These are phyloP conservation scores for Lactarius tabidus DNA, from an alignment of 768 basidiomycete genomes.

Conservation along the genomic window DNA sequence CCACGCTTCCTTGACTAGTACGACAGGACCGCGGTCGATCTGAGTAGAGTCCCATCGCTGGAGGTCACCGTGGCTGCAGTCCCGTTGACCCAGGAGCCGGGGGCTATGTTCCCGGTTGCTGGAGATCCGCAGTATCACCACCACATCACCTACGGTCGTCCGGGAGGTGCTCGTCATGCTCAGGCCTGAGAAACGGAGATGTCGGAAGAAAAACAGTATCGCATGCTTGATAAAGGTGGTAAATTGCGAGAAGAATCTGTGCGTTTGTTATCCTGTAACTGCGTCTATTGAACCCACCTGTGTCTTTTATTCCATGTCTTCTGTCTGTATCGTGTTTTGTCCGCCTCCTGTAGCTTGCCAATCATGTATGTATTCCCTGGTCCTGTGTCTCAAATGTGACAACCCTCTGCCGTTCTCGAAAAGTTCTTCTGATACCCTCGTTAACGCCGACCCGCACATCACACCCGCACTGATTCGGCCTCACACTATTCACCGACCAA, in stretches of 20 bases:
- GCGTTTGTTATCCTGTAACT: too few relatives aligned
- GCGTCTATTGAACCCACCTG: too few relatives aligned
- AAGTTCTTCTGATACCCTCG: too few relatives aligned
- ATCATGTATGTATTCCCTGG: too few relatives aligned
- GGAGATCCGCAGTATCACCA: constrained; percentile 11
- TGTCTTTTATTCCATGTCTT: too few relatives aligned
- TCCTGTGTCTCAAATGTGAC: too few relatives aligned
- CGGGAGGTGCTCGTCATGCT: constrained; percentile 6
- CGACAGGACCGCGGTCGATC: not conserved
- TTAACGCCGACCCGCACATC: too few relatives aligned
- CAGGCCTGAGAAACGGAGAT: constrained; percentile 9
- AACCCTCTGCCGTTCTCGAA: too few relatives aligned
- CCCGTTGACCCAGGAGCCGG: constrained; percentile 6
- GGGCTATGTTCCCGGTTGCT: constrained; percentile 12
- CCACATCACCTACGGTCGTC: constrained; percentile 16
- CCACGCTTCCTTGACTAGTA: not conserved
- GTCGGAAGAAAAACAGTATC: not conserved
- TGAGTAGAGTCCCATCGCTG: constrained; percentile 13
- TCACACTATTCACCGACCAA: too few relatives aligned
- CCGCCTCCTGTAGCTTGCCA: too few relatives aligned
- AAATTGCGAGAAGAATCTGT: not conserved
- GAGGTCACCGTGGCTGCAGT: constrained; percentile 19
- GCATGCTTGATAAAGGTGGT: not conserved
- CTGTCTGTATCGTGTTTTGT: too few relatives aligned
- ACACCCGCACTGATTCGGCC: too few relatives aligned